phyloP scores from a whole-genome alignment of 1,284 basidiomycete species.

The Apiotrichum mycotoxinovorans region DNA sequence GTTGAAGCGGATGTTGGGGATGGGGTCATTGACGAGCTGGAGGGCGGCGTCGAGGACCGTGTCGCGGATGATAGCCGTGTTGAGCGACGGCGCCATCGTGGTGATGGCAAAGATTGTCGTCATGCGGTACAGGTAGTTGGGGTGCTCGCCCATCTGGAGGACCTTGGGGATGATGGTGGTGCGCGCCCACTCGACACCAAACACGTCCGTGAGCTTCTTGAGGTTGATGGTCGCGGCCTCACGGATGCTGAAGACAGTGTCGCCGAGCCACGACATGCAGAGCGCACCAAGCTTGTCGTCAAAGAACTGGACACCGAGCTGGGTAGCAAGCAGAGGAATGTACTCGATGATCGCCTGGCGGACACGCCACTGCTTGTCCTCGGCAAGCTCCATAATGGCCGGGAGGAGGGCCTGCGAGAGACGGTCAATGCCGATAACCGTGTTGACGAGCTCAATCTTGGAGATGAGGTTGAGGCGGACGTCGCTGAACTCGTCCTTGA shows the following conservation, averaged over 20 bases:
- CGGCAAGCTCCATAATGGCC: constrained; percentile 95
- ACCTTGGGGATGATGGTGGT: constrained; percentile 95
- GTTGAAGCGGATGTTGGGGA: constrained; percentile 99
- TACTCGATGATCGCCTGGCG: constrained; percentile 99
- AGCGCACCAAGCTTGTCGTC: constrained; percentile 95
- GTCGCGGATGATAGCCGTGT: constrained; percentile 74
- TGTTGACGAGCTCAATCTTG: constrained; percentile 95
- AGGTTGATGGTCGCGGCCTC: constrained; percentile 97
- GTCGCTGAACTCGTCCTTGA: constrained; percentile 99
- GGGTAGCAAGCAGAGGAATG: constrained; percentile 91
- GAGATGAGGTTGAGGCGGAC: constrained; percentile 98
- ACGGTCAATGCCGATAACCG: constrained; percentile 95
- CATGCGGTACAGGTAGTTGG: constrained; percentile 98
- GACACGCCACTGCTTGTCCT: constrained; percentile 99
- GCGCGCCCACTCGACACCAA: constrained; percentile 97
- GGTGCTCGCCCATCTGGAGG: constrained; percentile 93
- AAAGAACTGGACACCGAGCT: constrained; percentile 95
- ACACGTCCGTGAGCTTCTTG: constrained; percentile 96
- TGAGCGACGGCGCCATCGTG: constrained; percentile 94
- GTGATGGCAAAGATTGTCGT: constrained; percentile 99
- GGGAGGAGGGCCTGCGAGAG: constrained; percentile 94
- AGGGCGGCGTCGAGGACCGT: constrained; percentile 85
- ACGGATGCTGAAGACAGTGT: constrained; percentile 96
- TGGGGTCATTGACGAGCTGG: constrained; percentile 81
- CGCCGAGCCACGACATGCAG: constrained; percentile 99